Evolutionary conservation across 495 filamentous ascomycete genomes (phyloP).

Genomic region (Rusavskia elegans): DNA sequence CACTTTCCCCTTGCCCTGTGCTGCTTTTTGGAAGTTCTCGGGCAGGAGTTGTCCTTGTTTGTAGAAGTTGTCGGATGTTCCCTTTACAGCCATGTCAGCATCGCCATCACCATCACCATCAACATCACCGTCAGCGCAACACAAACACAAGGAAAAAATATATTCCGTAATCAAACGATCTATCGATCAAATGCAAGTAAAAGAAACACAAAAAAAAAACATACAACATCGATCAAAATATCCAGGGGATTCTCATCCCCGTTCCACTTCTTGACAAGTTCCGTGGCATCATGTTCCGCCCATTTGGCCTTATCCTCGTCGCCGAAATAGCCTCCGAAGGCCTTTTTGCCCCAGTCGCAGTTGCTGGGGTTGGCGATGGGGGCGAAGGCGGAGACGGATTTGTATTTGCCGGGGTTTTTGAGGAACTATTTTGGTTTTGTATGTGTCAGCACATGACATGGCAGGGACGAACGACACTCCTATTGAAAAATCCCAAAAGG

Average conservation of each 20-base stretch:
- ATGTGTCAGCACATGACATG: neutral
- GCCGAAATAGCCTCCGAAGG: slow-evolving; percentile 79
- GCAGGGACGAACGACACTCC: too few relatives aligned
- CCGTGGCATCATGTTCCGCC: slow-evolving; percentile 85
- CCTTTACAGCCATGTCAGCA: slow-evolving; percentile 21
- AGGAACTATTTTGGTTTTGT: slow-evolving; percentile 39
- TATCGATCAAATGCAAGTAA: neutral
- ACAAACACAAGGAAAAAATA: too few relatives aligned
- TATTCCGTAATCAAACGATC: neutral
- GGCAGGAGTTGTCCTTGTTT: slow-evolving; percentile 83
- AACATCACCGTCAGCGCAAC: too few relatives aligned
- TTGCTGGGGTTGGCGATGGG: slow-evolving; percentile 77
- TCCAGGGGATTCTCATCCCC: slow-evolving; percentile 45
- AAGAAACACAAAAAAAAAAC: slow-evolving; percentile 8
- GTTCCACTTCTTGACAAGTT: slow-evolving; percentile 63
- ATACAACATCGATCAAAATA: slow-evolving; percentile 66
- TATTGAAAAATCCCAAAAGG: too few relatives aligned
- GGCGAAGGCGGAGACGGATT: slow-evolving; percentile 75
- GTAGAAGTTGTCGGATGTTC: slow-evolving; percentile 90
- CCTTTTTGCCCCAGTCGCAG: slow-evolving; percentile 92
- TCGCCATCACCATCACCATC: too few relatives aligned
- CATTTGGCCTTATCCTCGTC: slow-evolving; percentile 54
- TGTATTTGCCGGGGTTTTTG: slow-evolving; percentile 78
- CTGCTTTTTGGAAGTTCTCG: slow-evolving; percentile 79
- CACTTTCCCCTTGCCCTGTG: slow-evolving; percentile 52